Evolutionary conservation across 176 grass and related monocot species (phyloP), one percentile per base, ranked within the genome.

Genomic region (Eremochloa ophiuroides): DNA sequence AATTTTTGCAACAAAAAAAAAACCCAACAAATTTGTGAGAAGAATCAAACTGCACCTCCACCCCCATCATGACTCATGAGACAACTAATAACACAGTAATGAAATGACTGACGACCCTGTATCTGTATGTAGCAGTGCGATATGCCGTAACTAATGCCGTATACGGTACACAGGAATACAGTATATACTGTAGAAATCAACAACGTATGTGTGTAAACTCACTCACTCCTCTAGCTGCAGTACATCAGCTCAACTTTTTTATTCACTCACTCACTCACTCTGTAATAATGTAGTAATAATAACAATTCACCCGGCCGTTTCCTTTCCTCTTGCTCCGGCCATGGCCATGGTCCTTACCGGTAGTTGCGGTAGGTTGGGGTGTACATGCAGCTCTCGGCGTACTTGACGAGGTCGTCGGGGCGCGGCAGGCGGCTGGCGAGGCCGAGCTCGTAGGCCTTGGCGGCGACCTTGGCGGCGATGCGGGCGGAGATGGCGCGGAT

Each of bases 311-410:
- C 15, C n/a, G n/a, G n/a, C n/a, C 12, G 4, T 27, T 20, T 20
- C 58, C 41, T 47, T 18, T 16, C 33, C 22, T 75, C 11, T 20
- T 14, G 2, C 11, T 11, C 3, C 11, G 11, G 3, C n/a, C 55
- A 26, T 59, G 55, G 9, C 53, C 84, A 5, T 13, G 2, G 2
- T 1, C 14, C 40, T 71, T 71, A 71, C 64, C 93, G 62, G 84
- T 93, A 95, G 71, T 40, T 89, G 82, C 88, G 92, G 84, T 98
- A 98, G 30, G 71, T 5, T 11, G 92, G 96, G 53, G 88, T 91
- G 90, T 98, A 95, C 90, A 95, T 98, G 90, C 90, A 95, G 65
- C 93, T 98, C 93, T 93, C 79, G 3, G 96, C 93, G 65, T 95
- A 93, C 78, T 95, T 91, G 79, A 90, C 84, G 68, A 95, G 88